Evolutionary conservation across 2,329 filamentous ascomycete species (phyloP), one percentile per base, ranked within the genome.

Genomic region (Pseudogymnoascus sp.): DNA sequence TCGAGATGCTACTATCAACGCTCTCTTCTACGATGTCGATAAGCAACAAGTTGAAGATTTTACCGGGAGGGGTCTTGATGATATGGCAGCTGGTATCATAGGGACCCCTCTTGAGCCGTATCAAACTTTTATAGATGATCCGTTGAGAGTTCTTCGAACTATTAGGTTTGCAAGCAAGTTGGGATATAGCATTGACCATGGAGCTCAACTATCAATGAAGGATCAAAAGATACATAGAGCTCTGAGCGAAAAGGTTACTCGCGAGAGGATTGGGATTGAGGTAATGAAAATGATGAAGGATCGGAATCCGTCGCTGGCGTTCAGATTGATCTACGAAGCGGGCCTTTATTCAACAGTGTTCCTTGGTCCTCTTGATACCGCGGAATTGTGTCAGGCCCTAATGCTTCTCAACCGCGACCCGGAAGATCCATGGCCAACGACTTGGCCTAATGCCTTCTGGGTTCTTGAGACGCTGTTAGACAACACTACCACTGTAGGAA

Each of bases 1-100:
- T n/a, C 85, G 92, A 50, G 92, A 97, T 77, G 92, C 92, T n/a
- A 96, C 91, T 0, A 85, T 96, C 66, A 97, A 97, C 72, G 91
- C 92, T 23, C 83, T 97, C 67, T 96, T 96, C 76, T 96, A 92
- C 79, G 96, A 96, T 69, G 77, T 97, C 35, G 85, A 92, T 70
- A 91, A 87, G 0, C 81, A 83, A 16, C 70, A 80, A 64, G 82
- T 96, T 40, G 92, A 96, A 73, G 92, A 97, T 72, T 87, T 93
- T 65, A 94, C 91, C 0, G 82, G 82, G 3, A 63, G 53, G 50
- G 92, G 92, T 0, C 77, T 93, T 44, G 72, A 81, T 3, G 92
- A 96, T 70, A 84, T 96, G 84, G 74, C 80, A 37, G 77, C 79
- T 1, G 82, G 83, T 63, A 77, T 92, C 62, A 91, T 97, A 66